Percentiles rank a stretch among this genome's conserved stretches.
Evolutionary conservation across 2,329 filamentous ascomycete species (phyloP).

Genomic region (Colletotrichum ledebouriae): DNA sequence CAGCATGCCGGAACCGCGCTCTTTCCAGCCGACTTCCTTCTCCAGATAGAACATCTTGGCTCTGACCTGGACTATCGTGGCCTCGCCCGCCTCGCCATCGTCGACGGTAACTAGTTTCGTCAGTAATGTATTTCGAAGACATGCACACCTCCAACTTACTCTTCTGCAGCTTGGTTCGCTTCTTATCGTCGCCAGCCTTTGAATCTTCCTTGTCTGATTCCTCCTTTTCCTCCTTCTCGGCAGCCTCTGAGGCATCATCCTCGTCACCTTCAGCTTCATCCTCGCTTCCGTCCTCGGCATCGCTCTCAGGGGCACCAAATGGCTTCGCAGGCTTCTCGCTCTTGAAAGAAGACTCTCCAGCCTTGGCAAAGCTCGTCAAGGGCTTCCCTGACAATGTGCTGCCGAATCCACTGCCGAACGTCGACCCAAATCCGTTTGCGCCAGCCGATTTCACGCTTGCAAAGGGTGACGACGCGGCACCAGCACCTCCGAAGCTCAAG

Average conservation of each 20-base stretch:
- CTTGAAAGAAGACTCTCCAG: constrained; percentile 64
- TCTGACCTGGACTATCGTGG: constrained; percentile 79
- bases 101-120: constrained; percentile 73
- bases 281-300: constrained; percentile 66
- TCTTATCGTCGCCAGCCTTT: constrained; percentile 70
- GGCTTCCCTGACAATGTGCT: constrained; percentile 57
- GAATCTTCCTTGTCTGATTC: constrained; percentile 67
- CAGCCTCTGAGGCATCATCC: constrained; percentile 51
- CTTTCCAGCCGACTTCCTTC: constrained; percentile 83
- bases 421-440: constrained; percentile 62
- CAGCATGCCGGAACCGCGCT: constrained; percentile 85
- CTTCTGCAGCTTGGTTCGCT: constrained; percentile 76
- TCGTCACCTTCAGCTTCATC: constrained; percentile 56
- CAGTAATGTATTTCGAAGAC: constrained; percentile 43
- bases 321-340: constrained; percentile 75
- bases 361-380: constrained; percentile 78
- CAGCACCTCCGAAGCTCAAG: constrained; percentile 62
- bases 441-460: constrained; percentile 56
- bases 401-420: constrained; percentile 60
- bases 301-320: constrained; percentile 82
- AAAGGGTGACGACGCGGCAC: constrained; percentile 60
- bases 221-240: constrained; percentile 63
- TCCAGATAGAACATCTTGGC: constrained; percentile 89
- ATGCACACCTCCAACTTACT: constrained; percentile 63
- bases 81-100: constrained; percentile 89